Evolutionary conservation across 768 basidiomycete species (phyloP).

Genomic region (Kwoniella bestiolae): DNA sequence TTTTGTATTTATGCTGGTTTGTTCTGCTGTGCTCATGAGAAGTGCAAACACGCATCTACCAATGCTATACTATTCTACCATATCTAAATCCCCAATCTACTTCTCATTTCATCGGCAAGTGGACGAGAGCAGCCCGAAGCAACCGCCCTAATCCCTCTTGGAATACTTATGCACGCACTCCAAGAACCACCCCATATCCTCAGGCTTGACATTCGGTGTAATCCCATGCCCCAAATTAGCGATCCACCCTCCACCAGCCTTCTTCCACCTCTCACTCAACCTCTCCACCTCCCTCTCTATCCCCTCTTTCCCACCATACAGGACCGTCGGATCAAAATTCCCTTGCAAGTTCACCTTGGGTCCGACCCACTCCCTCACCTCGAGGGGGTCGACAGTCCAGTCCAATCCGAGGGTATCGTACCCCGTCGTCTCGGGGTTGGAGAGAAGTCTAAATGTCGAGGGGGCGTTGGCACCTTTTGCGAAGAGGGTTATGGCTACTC

Average conservation of each 20-base stretch:
- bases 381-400: slow-evolving; percentile 81
- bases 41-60: too few species aligned
- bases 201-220: slow-evolving; percentile 91
- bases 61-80: too few species aligned
- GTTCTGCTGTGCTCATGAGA: too few species aligned
- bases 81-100: too few species aligned
- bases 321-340: slow-evolving; percentile 84
- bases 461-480: slow-evolving; percentile 83
- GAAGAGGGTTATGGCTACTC: slow-evolving; percentile 85
- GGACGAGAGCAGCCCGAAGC: too few species aligned
- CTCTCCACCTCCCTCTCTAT: slow-evolving; percentile 84
- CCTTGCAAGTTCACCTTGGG: slow-evolving; percentile 66
- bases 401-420: slow-evolving; percentile 92
- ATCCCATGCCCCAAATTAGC: slow-evolving; percentile 97
- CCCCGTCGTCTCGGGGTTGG: slow-evolving; percentile 63
- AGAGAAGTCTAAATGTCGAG: slow-evolving; percentile 66
- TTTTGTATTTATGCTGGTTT: too few species aligned
- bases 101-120: too few species aligned
- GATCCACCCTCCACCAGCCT: slow-evolving; percentile 79
- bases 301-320: slow-evolving; percentile 83
- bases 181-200: slow-evolving; percentile 88
- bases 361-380: slow-evolving; percentile 69
- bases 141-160: slow-evolving; percentile 23
- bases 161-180: slow-evolving; percentile 65
- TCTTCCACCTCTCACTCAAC: slow-evolving; percentile 76